Conservation (phyloP, 371 early-diverging fungal species). For the Mucor irregularis region DNA sequence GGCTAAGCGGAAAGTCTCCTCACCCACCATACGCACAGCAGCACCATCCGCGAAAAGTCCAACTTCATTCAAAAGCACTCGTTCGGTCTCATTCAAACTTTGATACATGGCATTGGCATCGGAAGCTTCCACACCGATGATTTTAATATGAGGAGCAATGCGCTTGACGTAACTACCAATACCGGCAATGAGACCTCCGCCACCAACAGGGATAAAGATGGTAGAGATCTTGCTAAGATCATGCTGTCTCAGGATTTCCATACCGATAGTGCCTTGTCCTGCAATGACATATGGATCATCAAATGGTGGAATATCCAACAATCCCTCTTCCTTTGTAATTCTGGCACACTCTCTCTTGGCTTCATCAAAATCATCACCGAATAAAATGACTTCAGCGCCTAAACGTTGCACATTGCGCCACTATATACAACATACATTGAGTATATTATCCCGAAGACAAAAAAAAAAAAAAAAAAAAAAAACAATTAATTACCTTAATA, state of each 20-base stretch:
- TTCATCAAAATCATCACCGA: constrained; percentile 92
- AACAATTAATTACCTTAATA: constrained; percentile 37
- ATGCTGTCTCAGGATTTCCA: constrained; percentile 89
- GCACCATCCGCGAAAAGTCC: constrained; percentile 98
- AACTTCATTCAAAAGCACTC: constrained; percentile 73
- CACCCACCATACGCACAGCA: constrained; percentile 89
- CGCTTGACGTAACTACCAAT: constrained; percentile 90
- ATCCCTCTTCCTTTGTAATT: constrained; percentile 67
- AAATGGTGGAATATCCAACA: constrained; percentile 93
- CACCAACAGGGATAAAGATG: constrained; percentile 91
- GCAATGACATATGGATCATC: constrained; percentile 98
- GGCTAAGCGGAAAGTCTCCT: constrained; percentile 84
- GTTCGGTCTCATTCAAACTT: constrained; percentile 65
- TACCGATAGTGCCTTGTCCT: constrained; percentile 95
- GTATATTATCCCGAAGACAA: not conserved
- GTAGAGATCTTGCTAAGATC: constrained; percentile 71
- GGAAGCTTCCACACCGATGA: constrained; percentile 89
- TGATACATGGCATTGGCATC: constrained; percentile 92
- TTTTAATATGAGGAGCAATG: constrained; percentile 79
- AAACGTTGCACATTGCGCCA: constrained; percentile 86
- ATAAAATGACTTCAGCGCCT: constrained; percentile 88
- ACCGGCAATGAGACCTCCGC: constrained; percentile 94
- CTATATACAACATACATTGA: constrained; percentile 29
- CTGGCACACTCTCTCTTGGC: constrained; percentile 85
- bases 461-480: not conserved